phyloP scores from a whole-genome alignment of 805 yeast genomes.

The Middelhovenomyces tepae region DNA sequence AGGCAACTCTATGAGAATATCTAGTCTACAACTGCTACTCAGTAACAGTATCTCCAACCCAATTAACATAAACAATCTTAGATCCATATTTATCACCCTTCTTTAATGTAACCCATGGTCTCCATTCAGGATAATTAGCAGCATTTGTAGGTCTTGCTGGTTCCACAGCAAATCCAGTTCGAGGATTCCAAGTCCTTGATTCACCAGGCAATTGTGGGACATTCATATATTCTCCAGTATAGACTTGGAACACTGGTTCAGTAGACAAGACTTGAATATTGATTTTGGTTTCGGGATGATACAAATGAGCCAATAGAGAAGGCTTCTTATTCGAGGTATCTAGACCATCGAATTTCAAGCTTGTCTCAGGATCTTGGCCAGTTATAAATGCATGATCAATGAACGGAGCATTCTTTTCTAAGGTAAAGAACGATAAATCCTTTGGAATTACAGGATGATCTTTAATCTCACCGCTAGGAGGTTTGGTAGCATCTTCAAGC shows the following conservation, averaged over 20 bases:
- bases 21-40: no score
- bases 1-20: no score
- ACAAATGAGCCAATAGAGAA: constrained; percentile 34
- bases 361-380: constrained; percentile 13
- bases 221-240: constrained; percentile 48
- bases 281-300: constrained; percentile 36
- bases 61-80: constrained; percentile 25
- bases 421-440: constrained; percentile 16
- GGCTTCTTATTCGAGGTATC: constrained; percentile 37
- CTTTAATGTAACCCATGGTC: constrained; percentile 37
- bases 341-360: constrained; percentile 23
- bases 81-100: constrained; percentile 50
- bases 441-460: constrained; percentile 20
- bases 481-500: no score
- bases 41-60: no score
- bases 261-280: constrained; percentile 42
- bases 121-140: constrained; percentile 39
- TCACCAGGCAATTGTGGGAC: constrained; percentile 27
- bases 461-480: constrained; percentile 39
- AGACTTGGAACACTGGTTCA: constrained; percentile 59
- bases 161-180: constrained; percentile 54
- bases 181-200: constrained; percentile 22
- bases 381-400: constrained; percentile 44
- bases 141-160: constrained; percentile 54
- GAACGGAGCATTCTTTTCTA: constrained; percentile 28